Base-by-base conservation (phyloP, 441 rosid genomes). In the Eruca vesicaria region DNA sequence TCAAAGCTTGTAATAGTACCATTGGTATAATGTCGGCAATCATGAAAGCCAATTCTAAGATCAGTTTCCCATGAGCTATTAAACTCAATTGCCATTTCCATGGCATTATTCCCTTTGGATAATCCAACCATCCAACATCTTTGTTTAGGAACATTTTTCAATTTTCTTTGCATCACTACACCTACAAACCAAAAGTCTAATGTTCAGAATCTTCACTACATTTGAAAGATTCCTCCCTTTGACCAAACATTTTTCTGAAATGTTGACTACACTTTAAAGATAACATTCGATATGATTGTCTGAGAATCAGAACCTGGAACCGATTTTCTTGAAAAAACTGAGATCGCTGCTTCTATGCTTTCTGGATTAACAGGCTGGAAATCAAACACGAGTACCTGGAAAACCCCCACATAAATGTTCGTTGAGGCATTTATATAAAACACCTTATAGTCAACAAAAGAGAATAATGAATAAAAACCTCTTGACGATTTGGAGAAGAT, bases 281-380 rank as follows among this genome's bases (percentile, higher is more conserved):
- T 15, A 5, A 43, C 52, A 16, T 52, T 69, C 50, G 74, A 75
- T 63, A 68, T 68, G 36, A 75, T 62, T 68, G 74, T 75, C 78
- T 75, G 38, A 16, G 74, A 76, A 86, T 81, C 65, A 41, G 74
- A 76, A 90, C 98, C 97, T 64, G 93, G 85, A 19, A 86, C 65
- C 33, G 84, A 69, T 86, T 82, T 78, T 16, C 93, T 86, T 12
- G 88, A 86, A 58, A 91, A 19, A 68, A 81, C 85, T 41, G 86
- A 89, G 43, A 93, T 66, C 9, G 90, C 93, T 48, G 90, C 81
- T 48, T 38, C 81, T 73, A 86, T 61, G 70, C 84, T 81, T 76
- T 89, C 94, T 32, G 97, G 95, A 56, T 91, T 90, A 68, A 78
- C 76, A 7, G 95, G 97, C 82, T 91, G 97, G 76, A 90, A 94